phyloP scores from a whole-genome alignment of 352 stramenopile genomes.

The Phytophthora multivora region DNA sequence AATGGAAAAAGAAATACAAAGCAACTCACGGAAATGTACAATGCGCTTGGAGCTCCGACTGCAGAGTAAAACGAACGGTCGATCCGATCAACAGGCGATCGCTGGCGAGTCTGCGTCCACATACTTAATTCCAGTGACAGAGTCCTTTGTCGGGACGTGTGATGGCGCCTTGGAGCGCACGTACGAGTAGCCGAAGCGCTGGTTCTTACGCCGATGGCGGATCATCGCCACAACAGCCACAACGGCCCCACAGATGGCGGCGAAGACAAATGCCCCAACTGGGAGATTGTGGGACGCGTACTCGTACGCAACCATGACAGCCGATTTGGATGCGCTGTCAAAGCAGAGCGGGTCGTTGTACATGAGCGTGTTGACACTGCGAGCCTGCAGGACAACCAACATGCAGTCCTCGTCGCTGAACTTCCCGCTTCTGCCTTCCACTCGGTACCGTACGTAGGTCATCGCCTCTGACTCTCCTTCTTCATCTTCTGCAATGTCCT shows the following conservation, averaged over 20 bases:
- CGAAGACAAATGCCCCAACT: slow-evolving; percentile 43
- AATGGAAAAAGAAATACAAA: slow-evolving; percentile 14
- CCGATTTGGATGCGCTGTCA: slow-evolving; percentile 30
- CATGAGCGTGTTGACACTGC: slow-evolving; percentile 52
- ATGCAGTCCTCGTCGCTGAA: slow-evolving; percentile 53
- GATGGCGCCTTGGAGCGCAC: slow-evolving; percentile 48
- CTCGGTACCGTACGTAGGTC: slow-evolving; percentile 62
- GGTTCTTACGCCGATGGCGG: slow-evolving; percentile 48
- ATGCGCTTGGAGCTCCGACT: background rate
- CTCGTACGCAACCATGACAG: slow-evolving; percentile 30
- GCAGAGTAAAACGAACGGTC: background rate
- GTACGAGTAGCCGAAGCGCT: slow-evolving; percentile 71
- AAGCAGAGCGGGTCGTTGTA: slow-evolving; percentile 65
- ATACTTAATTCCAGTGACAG: slow-evolving; percentile 29
- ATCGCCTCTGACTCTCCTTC: slow-evolving; percentile 33
- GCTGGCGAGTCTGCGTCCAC: slow-evolving; percentile 33
- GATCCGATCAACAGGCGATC: slow-evolving; percentile 43
- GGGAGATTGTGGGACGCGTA: slow-evolving; percentile 47
- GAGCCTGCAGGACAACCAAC: slow-evolving; percentile 49
- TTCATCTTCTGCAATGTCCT: slow-evolving; percentile 35
- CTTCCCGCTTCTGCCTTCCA: slow-evolving; percentile 22
- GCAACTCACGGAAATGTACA: slow-evolving; percentile 4
- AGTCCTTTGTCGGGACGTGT: slow-evolving; percentile 36
- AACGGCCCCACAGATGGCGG: slow-evolving; percentile 34
- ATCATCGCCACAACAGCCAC: slow-evolving; percentile 44